A percentile compares a stretch with the other conserved stretches of the same genome.
These are phyloP conservation scores for Geum urbanum DNA, from an alignment of 306 rosid genomes.

Conservation along the genomic window DNA sequence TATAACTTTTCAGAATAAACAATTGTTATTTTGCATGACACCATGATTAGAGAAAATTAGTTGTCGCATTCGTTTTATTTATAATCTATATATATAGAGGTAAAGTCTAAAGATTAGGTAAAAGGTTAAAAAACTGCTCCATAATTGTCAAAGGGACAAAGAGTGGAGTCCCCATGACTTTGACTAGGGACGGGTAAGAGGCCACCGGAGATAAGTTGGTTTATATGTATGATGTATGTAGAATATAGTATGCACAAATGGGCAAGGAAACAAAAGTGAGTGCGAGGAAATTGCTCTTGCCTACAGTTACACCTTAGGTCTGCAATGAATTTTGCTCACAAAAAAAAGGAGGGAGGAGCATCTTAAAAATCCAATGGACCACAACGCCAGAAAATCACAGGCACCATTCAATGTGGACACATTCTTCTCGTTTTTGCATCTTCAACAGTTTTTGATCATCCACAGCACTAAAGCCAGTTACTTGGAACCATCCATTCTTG, in stretches of 20 bases:
- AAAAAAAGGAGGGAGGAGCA: constrained; percentile 14
- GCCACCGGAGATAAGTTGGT: constrained; percentile 17
- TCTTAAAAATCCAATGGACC: constrained; percentile 30
- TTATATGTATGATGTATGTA: background rate
- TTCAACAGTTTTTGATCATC: constrained; percentile 1
- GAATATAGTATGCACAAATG: background rate
- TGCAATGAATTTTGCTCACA: constrained; percentile 18
- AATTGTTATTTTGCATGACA: no score
- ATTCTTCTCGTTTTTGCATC: constrained; percentile 17
- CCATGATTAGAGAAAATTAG: background rate
- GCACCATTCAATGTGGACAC: constrained; percentile 31
- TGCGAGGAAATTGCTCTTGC: background rate
- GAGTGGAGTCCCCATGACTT: constrained; percentile 16
- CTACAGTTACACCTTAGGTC: background rate
- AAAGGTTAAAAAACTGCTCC: constrained; percentile 8
- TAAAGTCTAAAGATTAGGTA: background rate
- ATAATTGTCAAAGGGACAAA: constrained; percentile 7
- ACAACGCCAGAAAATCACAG: constrained; percentile 16
- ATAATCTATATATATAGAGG: background rate
- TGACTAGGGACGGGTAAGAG: background rate
- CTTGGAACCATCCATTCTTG: constrained; percentile 23
- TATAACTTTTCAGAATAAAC: no score
- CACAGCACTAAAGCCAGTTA: constrained; percentile 5
- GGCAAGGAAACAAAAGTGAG: background rate
- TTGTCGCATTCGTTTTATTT: background rate